Evolutionary conservation across 164 flowering plant species (phyloP).

Genomic region (Sedum album): DNA sequence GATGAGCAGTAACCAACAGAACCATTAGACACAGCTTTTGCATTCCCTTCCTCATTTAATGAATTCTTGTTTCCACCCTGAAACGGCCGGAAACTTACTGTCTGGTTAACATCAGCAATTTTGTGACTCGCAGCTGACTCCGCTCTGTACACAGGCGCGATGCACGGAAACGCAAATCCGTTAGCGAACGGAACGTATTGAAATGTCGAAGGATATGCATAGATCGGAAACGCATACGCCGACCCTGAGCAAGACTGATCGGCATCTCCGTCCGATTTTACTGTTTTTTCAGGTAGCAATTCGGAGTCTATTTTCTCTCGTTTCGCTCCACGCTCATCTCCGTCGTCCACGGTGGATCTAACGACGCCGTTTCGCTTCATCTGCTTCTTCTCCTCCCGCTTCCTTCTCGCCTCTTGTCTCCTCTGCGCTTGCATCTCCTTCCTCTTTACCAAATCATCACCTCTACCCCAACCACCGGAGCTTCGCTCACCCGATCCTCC

Average conservation of each 20-base stretch:
- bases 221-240: constrained; percentile 5
- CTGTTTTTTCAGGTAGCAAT: too few relatives aligned
- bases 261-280: too few relatives aligned
- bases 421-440: constrained; percentile 38
- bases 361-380: constrained; percentile 2
- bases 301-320: too few relatives aligned
- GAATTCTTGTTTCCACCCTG: too few relatives aligned
- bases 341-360: not conserved
- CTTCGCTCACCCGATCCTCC: not conserved
- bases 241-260: too few relatives aligned
- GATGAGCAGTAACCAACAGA: constrained; percentile 20
- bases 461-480: not conserved
- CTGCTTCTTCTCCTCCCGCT: constrained; percentile 29
- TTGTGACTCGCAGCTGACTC: too few relatives aligned
- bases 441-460: constrained; percentile 18
- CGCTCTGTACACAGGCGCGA: not conserved
- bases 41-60: not conserved
- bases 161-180: not conserved
- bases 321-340: not conserved
- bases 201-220: not conserved
- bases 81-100: not conserved
- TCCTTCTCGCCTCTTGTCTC: constrained; percentile 42
- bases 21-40: not conserved
- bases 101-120: not conserved
- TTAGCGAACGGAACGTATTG: not conserved